Evolutionary conservation across 306 rosid species (phyloP), one percentile per base, ranked within the genome.

Genomic region (Cucumis cinereus): DNA sequence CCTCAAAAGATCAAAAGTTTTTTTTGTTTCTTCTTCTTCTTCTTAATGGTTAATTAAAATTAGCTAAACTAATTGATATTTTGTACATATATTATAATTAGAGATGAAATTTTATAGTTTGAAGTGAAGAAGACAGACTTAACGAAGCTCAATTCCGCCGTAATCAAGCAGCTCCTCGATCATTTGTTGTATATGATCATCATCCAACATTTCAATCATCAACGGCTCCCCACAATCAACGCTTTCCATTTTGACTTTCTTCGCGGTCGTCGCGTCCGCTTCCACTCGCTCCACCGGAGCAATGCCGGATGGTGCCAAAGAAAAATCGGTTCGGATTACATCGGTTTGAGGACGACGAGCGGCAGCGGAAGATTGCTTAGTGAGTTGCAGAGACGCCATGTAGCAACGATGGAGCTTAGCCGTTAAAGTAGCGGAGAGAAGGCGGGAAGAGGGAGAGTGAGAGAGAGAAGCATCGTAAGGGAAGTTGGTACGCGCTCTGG

Each of bases 141-240:
- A 66, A 66, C 91, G 88, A 7, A 90, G 87, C 81, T 93, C 98
- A 84, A 93, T 64, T 2, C 96, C 90, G 7, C 97, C 96, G 22
- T 91, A 91, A 81, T 93, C 82, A 70, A 91, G 87, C 43, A 94
- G 67, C 80, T 94, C 98, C 77, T 91, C 88, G 10, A 94, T 94
- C 98, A 94, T 94, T 79, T 94, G 97, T 78, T 94, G 91, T 3
- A 94, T 91, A 64, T 93, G 90, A 74, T 86, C 93, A 54, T 91
- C 98, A 70, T 94, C 97, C 66, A 90, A 90, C 41, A 89, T 77
- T 79, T 80, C 80, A 24, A 73, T 73, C 80, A 85, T 87, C 22
- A 81, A 74, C 26, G 82, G 88, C 73, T 83, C 52, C 19, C 30
- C 19, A 4, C 53, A 40, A 66, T 40, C 53, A 84, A 55, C 26